These are phyloP conservation scores for Sclerotiophoma versabilis DNA, from an alignment of 2,329 filamentous ascomycete genomes.

Conservation along the genomic window DNA sequence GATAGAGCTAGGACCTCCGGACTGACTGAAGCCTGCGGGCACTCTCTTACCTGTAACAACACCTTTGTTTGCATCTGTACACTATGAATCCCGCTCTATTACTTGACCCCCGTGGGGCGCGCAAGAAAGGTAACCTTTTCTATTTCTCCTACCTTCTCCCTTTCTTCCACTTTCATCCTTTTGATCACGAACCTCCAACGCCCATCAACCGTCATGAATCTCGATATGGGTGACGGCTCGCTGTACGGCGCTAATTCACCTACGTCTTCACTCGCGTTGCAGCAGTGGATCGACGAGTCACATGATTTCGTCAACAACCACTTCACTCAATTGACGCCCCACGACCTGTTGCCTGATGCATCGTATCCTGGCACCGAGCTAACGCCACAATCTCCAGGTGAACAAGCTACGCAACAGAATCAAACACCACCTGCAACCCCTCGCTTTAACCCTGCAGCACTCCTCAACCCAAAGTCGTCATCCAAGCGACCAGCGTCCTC, in stretches of 20 bases:
- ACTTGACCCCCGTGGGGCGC: constrained; percentile 34
- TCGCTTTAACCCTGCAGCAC: constrained; percentile 34
- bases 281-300: constrained; percentile 10
- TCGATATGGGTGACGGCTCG: constrained; percentile 10
- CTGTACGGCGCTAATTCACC: background rate
- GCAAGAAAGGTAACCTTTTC: constrained; percentile 33
- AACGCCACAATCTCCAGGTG: constrained; percentile 29
- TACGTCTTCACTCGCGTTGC: constrained; percentile 2
- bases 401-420: constrained; percentile 20
- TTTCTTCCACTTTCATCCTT: background rate
- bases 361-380: constrained; percentile 16
- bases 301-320: background rate
- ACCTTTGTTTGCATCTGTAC: constrained; percentile 12
- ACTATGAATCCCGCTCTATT: constrained; percentile 37
- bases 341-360: background rate
- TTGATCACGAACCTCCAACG: background rate
- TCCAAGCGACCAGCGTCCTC: constrained; percentile 40
- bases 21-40: background rate
- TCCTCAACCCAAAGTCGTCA: constrained; percentile 45
- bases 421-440: constrained; percentile 15
- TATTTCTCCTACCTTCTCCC: constrained; percentile 4
- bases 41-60: constrained; percentile 23
- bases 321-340: background rate
- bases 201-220: constrained; percentile 1
- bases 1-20: constrained; percentile 15